These are phyloP conservation scores for Penicillium sp. DNA, from an alignment of 2,329 filamentous ascomycete species.

Conservation along the genomic window DNA sequence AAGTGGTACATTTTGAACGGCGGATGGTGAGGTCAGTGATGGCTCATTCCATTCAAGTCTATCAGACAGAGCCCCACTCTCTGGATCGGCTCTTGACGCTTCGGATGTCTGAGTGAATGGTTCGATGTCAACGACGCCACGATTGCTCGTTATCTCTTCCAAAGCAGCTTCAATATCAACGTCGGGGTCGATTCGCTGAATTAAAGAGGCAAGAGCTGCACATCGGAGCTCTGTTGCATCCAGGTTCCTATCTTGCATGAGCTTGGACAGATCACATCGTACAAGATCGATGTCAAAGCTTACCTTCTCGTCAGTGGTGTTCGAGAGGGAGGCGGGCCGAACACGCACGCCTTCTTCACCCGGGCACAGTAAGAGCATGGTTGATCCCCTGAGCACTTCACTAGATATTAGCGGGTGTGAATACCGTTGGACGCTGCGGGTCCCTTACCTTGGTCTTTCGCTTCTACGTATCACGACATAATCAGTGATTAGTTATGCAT, in stretches of 20 bases:
- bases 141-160: not conserved
- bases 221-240: conserved; percentile 16
- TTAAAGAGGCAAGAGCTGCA: conserved; percentile 2
- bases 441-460: not conserved
- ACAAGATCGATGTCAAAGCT: not conserved
- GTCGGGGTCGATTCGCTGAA: conserved; percentile 13
- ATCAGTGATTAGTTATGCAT: not conserved
- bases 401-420: not conserved
- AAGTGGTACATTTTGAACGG: not conserved
- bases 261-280: not conserved
- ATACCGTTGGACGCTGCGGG: not conserved
- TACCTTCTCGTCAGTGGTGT: conserved; percentile 20
- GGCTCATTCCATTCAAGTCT: conserved; percentile 18
- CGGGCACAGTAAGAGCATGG: conserved; percentile 17
- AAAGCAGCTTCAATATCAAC: conserved; percentile 17
- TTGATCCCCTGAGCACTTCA: conserved; percentile 16
- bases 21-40: conserved; percentile 2
- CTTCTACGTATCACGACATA: not conserved
- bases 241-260: conserved; percentile 15
- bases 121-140: not conserved
- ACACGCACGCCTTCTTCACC: conserved; percentile 14
- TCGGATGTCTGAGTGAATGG: not conserved
- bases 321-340: conserved; percentile 9
- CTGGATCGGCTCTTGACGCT: not conserved
- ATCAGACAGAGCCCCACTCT: conserved; percentile 3